These are phyloP conservation scores for Chalara sp. DNA, from an alignment of 2,329 filamentous ascomycete species.

Conservation along the genomic window DNA sequence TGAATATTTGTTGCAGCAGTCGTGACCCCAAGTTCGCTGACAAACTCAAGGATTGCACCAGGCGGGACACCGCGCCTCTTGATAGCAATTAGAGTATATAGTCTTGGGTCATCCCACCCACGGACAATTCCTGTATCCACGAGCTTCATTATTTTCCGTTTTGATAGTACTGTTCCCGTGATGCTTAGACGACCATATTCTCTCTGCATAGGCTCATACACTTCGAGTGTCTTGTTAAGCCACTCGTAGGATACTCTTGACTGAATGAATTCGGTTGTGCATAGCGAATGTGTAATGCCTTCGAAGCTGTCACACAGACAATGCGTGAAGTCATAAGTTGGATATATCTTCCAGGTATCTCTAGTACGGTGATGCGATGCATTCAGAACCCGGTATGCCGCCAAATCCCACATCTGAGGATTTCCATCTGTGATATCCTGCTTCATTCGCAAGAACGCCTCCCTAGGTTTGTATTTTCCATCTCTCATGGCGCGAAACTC, in stretches of 20 bases:
- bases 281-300: constrained; percentile 83
- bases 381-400: constrained; percentile 79
- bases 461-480: constrained; percentile 79
- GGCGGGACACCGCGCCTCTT: constrained; percentile 81
- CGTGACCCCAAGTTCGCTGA: constrained; percentile 87
- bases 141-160: constrained; percentile 74
- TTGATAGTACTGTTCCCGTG: constrained; percentile 78
- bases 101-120: constrained; percentile 84
- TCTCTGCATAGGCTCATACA: constrained; percentile 91
- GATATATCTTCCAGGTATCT: constrained; percentile 84
- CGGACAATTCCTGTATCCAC: constrained; percentile 73
- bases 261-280: constrained; percentile 86
- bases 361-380: constrained; percentile 75
- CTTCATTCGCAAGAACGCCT: constrained; percentile 89
- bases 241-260: constrained; percentile 85
- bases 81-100: constrained; percentile 82
- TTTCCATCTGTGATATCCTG: constrained; percentile 78
- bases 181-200: constrained; percentile 77
- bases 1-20: constrained; percentile 75
- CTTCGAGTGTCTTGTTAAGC: constrained; percentile 72
- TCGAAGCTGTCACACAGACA: constrained; percentile 92
- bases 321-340: constrained; percentile 89
- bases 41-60: constrained; percentile 80
- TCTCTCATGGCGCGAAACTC: constrained; percentile 90
- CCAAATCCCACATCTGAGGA: constrained; percentile 94